Evolutionary conservation across 2,329 filamentous ascomycete species (phyloP), one percentile per base, ranked within the genome.

Genomic region (Aspergillus bombycis): DNA sequence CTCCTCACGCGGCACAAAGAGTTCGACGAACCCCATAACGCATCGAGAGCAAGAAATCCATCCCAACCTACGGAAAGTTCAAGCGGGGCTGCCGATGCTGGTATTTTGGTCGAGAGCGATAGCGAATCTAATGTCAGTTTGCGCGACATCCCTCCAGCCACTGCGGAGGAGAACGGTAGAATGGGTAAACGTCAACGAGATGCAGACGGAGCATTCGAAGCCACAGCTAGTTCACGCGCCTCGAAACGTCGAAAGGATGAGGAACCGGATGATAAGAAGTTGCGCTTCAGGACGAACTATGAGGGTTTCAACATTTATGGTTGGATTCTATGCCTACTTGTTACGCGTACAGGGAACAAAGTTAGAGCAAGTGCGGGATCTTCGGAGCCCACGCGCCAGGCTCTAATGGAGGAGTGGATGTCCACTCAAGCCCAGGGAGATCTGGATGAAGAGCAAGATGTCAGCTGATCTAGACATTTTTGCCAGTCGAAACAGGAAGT

Each of bases 231-330:
- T 26, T 48, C 46, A 34, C 62, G 62, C 61, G 16, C 66, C 69
- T 57, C 54, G 63, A 75, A 63, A 68, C 78, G 52, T 68, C 77
- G 53, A 75, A 81, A 66, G 74, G 76, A 61, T 74, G 77, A 64
- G 67, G 72, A 62, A 16, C 41, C 32, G 10, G 88, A 96, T 73
- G 96, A 97, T 80, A 97, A 99, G 82, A 98, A 97, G 77, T 81
- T 96, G 70, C 87, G 86, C 23, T 87, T 97, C 82, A 89, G 91
- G 65, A 95, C 94, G 30, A 89, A 89, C 16, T 99, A 98, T 79
- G 93, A 98, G 72, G 94, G 95, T 10, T 98, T 98, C 79, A 92
- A 91, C 71, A 97, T 99, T 74, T 96, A 97, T 79, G 93, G 95
- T 12, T 91, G 93, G 70, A 93, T 97, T 54, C 83, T 99, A 30